These are phyloP conservation scores for Microbotryum scabiosae DNA, from an alignment of 1,284 basidiomycete species.

Conservation along the genomic window DNA sequence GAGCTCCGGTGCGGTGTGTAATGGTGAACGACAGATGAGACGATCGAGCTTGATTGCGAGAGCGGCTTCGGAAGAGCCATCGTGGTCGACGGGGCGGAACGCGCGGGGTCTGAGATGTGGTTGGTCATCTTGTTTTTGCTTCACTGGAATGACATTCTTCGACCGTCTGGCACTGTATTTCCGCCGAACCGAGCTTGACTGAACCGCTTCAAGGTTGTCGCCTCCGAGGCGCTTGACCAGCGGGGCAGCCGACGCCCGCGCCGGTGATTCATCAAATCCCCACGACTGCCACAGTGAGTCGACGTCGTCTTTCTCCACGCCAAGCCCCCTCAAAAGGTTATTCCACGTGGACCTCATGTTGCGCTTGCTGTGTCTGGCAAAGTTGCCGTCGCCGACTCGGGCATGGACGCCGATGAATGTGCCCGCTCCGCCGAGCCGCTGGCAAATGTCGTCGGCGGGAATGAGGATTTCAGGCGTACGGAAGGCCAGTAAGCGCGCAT, in stretches of 20 bases:
- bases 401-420: slow-evolving; percentile 52
- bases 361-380: slow-evolving; percentile 43
- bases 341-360: slow-evolving; percentile 23
- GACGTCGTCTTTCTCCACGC: background rate
- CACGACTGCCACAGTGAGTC: slow-evolving; percentile 18
- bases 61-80: background rate
- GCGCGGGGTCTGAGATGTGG: background rate
- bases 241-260: background rate
- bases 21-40: slow-evolving; percentile 18
- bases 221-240: background rate
- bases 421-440: slow-evolving; percentile 11
- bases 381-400: slow-evolving; percentile 57
- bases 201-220: background rate
- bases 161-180: background rate
- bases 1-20: slow-evolving; percentile 15
- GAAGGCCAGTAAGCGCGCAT: slow-evolving; percentile 21
- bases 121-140: background rate
- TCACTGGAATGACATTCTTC: background rate
- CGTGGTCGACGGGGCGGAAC: background rate
- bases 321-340: background rate
- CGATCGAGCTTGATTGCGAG: background rate
- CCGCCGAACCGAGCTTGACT: no score
- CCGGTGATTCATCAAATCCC: background rate
- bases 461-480: slow-evolving; percentile 13
- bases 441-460: slow-evolving; percentile 18